Conservation (phyloP, 805 yeast species). For the Sugiyamaella chiloensis region DNA sequence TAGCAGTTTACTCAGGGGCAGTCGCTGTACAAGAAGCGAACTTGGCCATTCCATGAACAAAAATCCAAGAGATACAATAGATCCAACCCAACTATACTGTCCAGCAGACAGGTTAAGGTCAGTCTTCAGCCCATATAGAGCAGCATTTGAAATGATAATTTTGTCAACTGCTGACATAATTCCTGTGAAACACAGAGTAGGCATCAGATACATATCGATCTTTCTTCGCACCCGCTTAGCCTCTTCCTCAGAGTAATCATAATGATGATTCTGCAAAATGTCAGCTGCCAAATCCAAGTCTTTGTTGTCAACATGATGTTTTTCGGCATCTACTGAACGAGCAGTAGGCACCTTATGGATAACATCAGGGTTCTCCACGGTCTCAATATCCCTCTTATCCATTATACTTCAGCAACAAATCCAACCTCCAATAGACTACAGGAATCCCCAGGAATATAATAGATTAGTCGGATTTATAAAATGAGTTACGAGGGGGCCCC, state of each 20-base stretch:
- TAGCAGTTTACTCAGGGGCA: conserved; percentile 30
- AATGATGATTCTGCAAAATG: conserved; percentile 9
- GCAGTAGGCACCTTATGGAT: background rate
- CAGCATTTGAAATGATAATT: conserved; percentile 51
- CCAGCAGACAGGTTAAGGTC: conserved; percentile 30
- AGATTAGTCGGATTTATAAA: too few relatives aligned
- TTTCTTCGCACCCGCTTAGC: conserved; percentile 42
- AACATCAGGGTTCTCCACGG: background rate
- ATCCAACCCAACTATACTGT: conserved; percentile 29
- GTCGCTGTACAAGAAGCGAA: conserved; percentile 12
- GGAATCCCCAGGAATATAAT: too few relatives aligned
- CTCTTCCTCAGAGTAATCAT: conserved; percentile 21
- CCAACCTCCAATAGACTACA: too few relatives aligned
- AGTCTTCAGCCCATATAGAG: conserved; percentile 48
- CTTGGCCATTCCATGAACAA: conserved; percentile 33
- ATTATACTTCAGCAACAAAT: too few relatives aligned
- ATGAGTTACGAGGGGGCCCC: too few relatives aligned
- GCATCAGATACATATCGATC: conserved; percentile 50
- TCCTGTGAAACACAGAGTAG: conserved; percentile 55
- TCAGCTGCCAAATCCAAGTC: conserved; percentile 14
- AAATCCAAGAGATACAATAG: conserved; percentile 45
- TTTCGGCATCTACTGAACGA: conserved; percentile 3
- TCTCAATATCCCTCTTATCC: background rate
- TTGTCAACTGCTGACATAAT: conserved; percentile 56
- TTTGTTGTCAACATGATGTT: conserved; percentile 10